phyloP scores from a whole-genome alignment of 2,329 filamentous ascomycete genomes.

The Mycocentrospora acerina region DNA sequence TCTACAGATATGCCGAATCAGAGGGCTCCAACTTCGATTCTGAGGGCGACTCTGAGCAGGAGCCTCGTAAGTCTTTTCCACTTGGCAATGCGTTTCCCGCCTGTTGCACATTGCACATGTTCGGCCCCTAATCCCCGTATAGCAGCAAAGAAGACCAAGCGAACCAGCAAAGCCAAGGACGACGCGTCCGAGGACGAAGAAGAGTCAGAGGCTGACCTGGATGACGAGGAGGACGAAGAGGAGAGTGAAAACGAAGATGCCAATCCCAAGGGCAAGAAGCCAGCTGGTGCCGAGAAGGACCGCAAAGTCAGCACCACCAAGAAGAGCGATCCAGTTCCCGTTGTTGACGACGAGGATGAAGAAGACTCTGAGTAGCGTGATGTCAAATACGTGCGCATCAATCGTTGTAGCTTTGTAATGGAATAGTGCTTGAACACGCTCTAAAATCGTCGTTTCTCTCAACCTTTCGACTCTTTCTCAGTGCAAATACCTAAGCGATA shows the following conservation, averaged over 20 bases:
- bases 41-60: conserved; percentile 39
- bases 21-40: conserved; percentile 40
- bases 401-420: too few relatives aligned
- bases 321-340: conserved; percentile 32
- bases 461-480: too few relatives aligned
- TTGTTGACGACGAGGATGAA: conserved; percentile 35
- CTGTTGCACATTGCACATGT: too few relatives aligned
- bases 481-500: too few relatives aligned
- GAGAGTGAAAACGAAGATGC: conserved; percentile 40
- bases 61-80: conserved; percentile 32
- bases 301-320: conserved; percentile 35
- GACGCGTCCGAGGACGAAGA: conserved; percentile 35
- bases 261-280: conserved; percentile 41
- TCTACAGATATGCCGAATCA: conserved; percentile 39
- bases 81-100: background rate
- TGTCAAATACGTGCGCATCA: background rate
- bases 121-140: background rate
- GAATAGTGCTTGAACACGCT: too few relatives aligned
- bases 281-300: conserved; percentile 35
- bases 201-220: conserved; percentile 32
- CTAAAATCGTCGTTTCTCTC: too few relatives aligned
- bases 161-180: conserved; percentile 30
- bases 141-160: conserved; percentile 40
- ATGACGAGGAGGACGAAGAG: conserved; percentile 32
- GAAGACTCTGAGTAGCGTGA: conserved; percentile 30